Base-by-base conservation (phyloP, 2,329 filamentous ascomycete genomes). In the Pseudocercospora eumusae region DNA sequence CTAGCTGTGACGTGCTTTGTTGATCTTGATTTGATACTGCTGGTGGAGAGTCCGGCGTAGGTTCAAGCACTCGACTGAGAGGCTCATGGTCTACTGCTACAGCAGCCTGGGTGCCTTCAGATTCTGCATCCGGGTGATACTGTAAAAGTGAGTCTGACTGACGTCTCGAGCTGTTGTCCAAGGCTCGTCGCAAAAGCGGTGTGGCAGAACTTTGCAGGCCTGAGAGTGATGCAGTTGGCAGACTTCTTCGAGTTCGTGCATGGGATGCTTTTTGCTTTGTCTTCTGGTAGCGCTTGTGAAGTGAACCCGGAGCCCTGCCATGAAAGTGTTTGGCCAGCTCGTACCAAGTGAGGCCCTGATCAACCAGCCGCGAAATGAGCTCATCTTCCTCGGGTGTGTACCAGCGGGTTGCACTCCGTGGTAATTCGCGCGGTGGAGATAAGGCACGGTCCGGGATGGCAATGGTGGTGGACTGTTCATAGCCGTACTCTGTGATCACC, bases 341-440 rank as follows among this genome's bases (percentile, higher is more conserved):
- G 2, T 63, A 52, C 75, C 75, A 79, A 6, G 60, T 64, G 7
- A 67, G 59, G n/a, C 66, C 68, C 53, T 76, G 73, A 54, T 79
- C 77, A 40, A 76, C 79, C 5, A 80, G 59, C 28, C 75, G 76
- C 11, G 79, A 74, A 5, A 81, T 66, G 9, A 75, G 63, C 3
- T 65, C 63, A 40, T 71, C 67, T 55, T 71, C 68, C 36, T 69
- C 64, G 21, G 21, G 49, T n/a, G 49, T n/a, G 25, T 52, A 52
- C 11, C 23, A 25, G 27, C 49, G 49, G 10, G 18, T 11, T 18
- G 44, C 20, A 47, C 36, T 40, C 36, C 18, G 36, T 18, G n/a
- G 36, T 6, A 40, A 1, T 8, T 40, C 36, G 15, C n/a, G 36
- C 36, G 36, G 36, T 18, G 36, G 36, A 40, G 36, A 40, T 4